phyloP scores from a whole-genome alignment of 75 land plant species.

The Adiantum capillusveneris region DNA sequence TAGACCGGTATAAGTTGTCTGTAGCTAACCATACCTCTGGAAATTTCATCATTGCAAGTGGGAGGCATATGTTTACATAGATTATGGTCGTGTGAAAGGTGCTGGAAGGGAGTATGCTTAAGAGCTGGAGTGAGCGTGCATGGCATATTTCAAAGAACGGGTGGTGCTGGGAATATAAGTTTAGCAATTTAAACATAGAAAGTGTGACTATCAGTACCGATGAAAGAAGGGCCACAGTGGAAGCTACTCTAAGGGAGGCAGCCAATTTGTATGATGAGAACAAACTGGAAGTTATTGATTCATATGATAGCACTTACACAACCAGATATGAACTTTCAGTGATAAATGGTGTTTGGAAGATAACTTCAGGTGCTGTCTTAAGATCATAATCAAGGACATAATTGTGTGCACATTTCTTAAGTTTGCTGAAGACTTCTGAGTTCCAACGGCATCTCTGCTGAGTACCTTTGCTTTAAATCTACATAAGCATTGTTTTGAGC shows the following conservation, averaged over 20 bases:
- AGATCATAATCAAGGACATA: too few species aligned
- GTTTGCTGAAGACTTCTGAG: too few species aligned
- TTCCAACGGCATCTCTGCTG: too few species aligned
- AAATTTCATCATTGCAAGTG: too few species aligned
- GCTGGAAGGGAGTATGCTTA: slow-evolving; percentile 78
- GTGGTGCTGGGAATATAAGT: slow-evolving; percentile 85
- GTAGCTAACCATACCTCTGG: too few species aligned
- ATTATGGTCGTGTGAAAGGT: slow-evolving; percentile 26
- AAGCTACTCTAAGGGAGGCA: slow-evolving; percentile 84
- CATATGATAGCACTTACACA: slow-evolving; percentile 61
- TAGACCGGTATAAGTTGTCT: too few species aligned
- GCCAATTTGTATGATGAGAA: slow-evolving; percentile 44
- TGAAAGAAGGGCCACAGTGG: slow-evolving; percentile 71
- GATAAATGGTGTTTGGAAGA: slow-evolving; percentile 57
- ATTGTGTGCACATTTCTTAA: too few species aligned
- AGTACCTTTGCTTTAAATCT: too few species aligned
- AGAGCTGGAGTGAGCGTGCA: slow-evolving; percentile 76
- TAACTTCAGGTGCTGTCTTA: slow-evolving; percentile 71
- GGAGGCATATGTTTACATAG: too few species aligned
- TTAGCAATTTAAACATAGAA: slow-evolving; percentile 60
- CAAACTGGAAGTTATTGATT: slow-evolving; percentile 62
- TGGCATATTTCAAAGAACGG: slow-evolving; percentile 60
- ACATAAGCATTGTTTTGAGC: too few species aligned
- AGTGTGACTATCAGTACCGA: slow-evolving; percentile 78
- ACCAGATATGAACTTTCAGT: slow-evolving; percentile 69